Conservation (phyloP, 495 filamentous ascomycete species). For the Aspergillus heteromorphus region DNA sequence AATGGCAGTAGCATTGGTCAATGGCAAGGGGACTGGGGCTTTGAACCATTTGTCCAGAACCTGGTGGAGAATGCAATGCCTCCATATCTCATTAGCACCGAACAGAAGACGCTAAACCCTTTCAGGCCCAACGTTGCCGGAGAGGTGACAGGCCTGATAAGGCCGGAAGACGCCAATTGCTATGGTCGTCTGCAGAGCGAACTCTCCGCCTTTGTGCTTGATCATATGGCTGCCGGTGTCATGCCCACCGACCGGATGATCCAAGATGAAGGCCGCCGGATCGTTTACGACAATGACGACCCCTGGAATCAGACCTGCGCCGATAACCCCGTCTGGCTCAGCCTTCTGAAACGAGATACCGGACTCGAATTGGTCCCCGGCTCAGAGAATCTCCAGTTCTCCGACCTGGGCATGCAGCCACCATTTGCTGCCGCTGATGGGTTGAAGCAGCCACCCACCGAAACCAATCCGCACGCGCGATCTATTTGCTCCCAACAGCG, state of each 20-base stretch:
- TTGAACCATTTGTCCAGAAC: constrained; percentile 60
- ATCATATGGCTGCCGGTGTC: constrained; percentile 43
- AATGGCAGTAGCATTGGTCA: constrained; percentile 66
- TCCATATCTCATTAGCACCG: constrained; percentile 48
- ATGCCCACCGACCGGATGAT: constrained; percentile 57
- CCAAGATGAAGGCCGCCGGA: constrained; percentile 56
- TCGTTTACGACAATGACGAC: constrained; percentile 62
- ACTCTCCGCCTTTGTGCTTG: constrained; percentile 50
- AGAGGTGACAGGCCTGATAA: constrained; percentile 19
- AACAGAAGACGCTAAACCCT: constrained; percentile 33
- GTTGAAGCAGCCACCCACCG: constrained; percentile 25
- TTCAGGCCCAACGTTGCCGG: constrained; percentile 24
- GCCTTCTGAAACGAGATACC: constrained; percentile 60
- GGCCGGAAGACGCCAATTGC: constrained; percentile 39
- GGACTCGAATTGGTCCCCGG: constrained; percentile 40
- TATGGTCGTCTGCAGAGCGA: constrained; percentile 51
- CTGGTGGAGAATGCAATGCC: constrained; percentile 71
- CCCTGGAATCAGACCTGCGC: constrained; percentile 69
- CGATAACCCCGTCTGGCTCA: constrained; percentile 60
- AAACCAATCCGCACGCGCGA: constrained; percentile 27
- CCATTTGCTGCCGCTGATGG: constrained; percentile 33
- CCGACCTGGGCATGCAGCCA: constrained; percentile 37
- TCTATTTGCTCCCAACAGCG: constrained; percentile 17
- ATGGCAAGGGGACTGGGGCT: constrained; percentile 79
- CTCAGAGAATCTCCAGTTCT: constrained; percentile 31